Base-by-base conservation (phyloP, 768 basidiomycete genomes). In the Amanita pallidorosea region DNA sequence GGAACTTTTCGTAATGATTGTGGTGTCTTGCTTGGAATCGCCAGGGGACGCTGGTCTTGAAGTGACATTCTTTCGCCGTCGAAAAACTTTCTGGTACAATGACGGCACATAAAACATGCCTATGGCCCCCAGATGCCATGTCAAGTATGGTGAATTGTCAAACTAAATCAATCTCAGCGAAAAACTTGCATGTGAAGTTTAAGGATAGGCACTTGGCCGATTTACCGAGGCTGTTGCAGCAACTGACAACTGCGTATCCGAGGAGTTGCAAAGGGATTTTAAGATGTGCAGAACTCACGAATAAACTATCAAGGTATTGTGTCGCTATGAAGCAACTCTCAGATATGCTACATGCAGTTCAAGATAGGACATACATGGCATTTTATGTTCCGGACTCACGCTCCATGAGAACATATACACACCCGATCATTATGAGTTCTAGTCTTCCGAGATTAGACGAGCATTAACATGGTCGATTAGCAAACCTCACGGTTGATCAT, bases 111-210 rank as follows among this genome's bases (percentile, higher is more conserved):
- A 20, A 17, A 40, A 37, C n/a, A 38, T 38, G 18, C 33, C 37
- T 38, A 46, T 22, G 29, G 22, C 9, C 20, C 35, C 8, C 20
- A 7, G 9, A 36, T 20, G 18, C 18, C 48, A 41, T 38, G 31
- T 42, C 18, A 42, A 40, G 41, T 49, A 49, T 42, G 31, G 49
- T 31, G 31, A 22, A 40, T 49, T 49, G 49, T 49, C 49, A 49
- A 49, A 49, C 29, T 49, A 49, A 49, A 37, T 48, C 36, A 38
- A 29, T 48, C 35, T 48, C 37, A 23, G 36, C 29, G 20, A 20
- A 47, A 35, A 37, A 25, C 35, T 29, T 37, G 36, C 47, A 48
- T 13, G 6, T n/a, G 36, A 40, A 48, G 47, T 38, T 36, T 48
- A 48, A 48, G 36, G 25, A 36, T 48, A 3, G n/a, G 25, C 18